These are phyloP conservation scores for Cutaneotrichosporon cavernicola DNA, from an alignment of 1,284 basidiomycete genomes.

Conservation along the genomic window DNA sequence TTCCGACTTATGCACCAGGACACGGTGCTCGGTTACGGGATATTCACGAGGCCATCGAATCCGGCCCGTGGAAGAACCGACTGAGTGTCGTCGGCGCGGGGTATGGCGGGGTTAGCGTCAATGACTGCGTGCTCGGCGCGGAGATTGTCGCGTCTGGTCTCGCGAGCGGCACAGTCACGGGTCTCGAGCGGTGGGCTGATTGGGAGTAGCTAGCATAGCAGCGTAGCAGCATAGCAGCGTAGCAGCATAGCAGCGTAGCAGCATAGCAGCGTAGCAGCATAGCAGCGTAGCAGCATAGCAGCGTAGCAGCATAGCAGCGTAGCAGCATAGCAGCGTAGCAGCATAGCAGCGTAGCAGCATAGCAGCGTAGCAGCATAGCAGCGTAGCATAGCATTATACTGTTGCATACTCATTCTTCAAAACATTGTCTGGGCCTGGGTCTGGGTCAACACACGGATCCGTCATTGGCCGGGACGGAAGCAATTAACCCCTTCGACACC, in stretches of 20 bases:
- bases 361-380: too few relatives aligned
- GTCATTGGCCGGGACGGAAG: constrained; percentile 4
- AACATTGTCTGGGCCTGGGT: too few relatives aligned
- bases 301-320: constrained; percentile 1
- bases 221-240: not conserved
- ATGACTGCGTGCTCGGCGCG: constrained; percentile 79
- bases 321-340: not conserved
- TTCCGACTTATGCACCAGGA: constrained; percentile 75
- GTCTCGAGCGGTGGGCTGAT: constrained; percentile 45
- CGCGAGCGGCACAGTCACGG: constrained; percentile 32
- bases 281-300: constrained; percentile 8
- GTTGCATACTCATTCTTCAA: not conserved
- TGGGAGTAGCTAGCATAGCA: constrained; percentile 23
- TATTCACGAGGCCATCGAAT: constrained; percentile 58
- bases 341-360: constrained; percentile 9
- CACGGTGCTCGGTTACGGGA: constrained; percentile 69
- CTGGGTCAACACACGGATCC: too few relatives aligned
- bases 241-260: not conserved
- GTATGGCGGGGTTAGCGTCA: constrained; percentile 83
- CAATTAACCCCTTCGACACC: not conserved
- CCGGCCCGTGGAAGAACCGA: constrained; percentile 59
- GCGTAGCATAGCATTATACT: not conserved
- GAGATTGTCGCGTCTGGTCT: constrained; percentile 52
- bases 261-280: too few relatives aligned
- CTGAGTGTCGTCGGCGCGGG: constrained; percentile 80